phyloP scores from a whole-genome alignment of 2,329 filamentous ascomycete species.

The Atkinsonella hypoxylon region DNA sequence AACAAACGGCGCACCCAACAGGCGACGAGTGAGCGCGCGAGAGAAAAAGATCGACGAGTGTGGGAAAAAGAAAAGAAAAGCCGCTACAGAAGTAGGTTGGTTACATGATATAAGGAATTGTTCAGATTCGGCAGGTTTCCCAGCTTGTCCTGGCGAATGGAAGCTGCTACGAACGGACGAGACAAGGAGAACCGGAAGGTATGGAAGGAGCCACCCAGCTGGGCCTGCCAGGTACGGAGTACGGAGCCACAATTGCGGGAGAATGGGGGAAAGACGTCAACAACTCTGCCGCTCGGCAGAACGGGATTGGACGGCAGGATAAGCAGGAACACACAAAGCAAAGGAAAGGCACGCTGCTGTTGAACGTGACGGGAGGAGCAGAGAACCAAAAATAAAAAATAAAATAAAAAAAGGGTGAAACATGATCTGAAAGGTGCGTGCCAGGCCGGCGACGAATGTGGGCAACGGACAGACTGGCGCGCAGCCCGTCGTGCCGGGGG shows the following conservation, averaged over 20 bases:
- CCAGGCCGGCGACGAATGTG: not conserved
- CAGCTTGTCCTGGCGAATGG: not conserved
- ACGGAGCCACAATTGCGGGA: not conserved
- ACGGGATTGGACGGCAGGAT: not conserved
- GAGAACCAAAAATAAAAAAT: not conserved
- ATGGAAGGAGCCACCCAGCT: not conserved
- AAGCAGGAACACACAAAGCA: not conserved
- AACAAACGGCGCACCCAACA: not conserved
- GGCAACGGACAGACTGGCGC: not conserved
- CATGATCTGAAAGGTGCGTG: not conserved
- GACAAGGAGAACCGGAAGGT: not conserved
- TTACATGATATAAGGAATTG: not conserved
- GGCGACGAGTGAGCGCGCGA: not conserved
- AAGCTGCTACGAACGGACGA: not conserved
- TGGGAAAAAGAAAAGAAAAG: not conserved
- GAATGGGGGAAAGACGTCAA: not conserved
- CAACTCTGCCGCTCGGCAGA: not conserved
- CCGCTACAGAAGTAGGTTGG: not conserved
- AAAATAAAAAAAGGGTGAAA: slow-evolving; percentile 4
- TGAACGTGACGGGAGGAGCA: not conserved
- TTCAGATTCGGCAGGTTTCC: not conserved
- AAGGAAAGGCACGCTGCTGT: not conserved
- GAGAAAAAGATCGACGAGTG: not conserved
- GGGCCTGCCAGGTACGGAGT: not conserved
- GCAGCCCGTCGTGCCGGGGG: not conserved